Percentiles rank a stretch among this genome's conserved stretches.
These are phyloP conservation scores for Alternaria triticina DNA, from an alignment of 2,329 filamentous ascomycete species.

Conservation along the genomic window DNA sequence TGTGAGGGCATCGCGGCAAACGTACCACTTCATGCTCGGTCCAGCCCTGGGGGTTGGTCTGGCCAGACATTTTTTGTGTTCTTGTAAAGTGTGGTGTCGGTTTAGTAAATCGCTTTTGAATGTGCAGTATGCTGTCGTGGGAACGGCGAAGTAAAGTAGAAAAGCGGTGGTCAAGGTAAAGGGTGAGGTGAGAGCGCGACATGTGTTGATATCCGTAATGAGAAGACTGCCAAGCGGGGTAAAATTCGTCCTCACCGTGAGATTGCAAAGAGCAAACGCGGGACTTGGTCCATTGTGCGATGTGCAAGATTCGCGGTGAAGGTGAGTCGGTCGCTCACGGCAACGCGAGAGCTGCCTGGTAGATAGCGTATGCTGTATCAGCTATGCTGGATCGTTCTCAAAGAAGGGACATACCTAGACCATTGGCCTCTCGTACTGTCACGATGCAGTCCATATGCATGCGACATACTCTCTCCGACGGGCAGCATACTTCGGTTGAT, in stretches of 20 bases:
- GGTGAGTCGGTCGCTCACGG: background rate
- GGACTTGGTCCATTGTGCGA: background rate
- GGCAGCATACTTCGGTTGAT: no score
- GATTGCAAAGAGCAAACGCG: background rate
- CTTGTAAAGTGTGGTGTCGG: no score
- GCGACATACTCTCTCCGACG: background rate
- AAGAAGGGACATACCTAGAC: background rate
- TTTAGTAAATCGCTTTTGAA: no score
- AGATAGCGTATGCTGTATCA: background rate
- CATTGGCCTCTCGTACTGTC: background rate
- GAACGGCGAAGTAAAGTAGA: no score
- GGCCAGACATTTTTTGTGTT: no score
- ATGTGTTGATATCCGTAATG: no score
- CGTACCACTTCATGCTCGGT: conserved; percentile 23
- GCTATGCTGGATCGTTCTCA: background rate
- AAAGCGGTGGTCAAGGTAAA: no score
- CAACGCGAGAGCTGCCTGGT: background rate
- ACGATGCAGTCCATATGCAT: background rate
- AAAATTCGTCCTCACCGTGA: background rate
- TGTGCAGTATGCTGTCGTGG: no score
- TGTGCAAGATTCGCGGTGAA: background rate
- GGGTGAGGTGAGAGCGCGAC: no score
- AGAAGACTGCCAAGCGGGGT: no score
- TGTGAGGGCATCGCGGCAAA: background rate
- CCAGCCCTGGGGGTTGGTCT: conserved; percentile 6